Percentiles rank a stretch among this genome's conserved stretches.
Conservation (phyloP, 768 basidiomycete genomes). For the Tricholoma saponaceum region DNA sequence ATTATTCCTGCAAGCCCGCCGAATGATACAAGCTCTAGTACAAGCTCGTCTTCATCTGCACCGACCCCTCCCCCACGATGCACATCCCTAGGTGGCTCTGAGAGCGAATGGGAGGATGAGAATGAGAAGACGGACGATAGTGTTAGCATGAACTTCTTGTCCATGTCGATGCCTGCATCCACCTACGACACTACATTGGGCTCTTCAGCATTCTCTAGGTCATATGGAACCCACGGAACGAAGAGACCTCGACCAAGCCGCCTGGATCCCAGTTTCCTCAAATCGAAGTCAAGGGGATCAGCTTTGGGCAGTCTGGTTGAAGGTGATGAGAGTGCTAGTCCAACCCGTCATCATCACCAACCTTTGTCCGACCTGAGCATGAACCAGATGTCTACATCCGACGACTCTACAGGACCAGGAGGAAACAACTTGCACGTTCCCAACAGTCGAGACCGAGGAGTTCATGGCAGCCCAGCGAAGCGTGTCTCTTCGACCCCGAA, state of each 20-base stretch:
- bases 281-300: conserved; percentile 41
- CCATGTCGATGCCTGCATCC: conserved; percentile 38
- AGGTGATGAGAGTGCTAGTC: conserved; percentile 54
- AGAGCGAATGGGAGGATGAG: conserved; percentile 91
- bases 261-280: conserved; percentile 68
- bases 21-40: conserved; percentile 16
- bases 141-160: conserved; percentile 49
- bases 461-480: conserved; percentile 40
- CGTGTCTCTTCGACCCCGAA: conserved; percentile 49
- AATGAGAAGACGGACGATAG: conserved; percentile 82
- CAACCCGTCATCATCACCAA: conserved; percentile 28
- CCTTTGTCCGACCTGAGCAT: conserved; percentile 68
- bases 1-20: conserved; percentile 43
- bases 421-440: conserved; percentile 31
- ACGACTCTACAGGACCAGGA: conserved; percentile 26
- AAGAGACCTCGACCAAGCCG: conserved; percentile 61
- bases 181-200: conserved; percentile 20
- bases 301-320: conserved; percentile 65
- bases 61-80: conserved; percentile 35
- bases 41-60: conserved; percentile 20
- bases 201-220: conserved; percentile 21
- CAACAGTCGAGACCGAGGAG: conserved; percentile 32
- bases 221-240: conserved; percentile 24
- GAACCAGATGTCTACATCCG: conserved; percentile 40
- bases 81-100: conserved; percentile 57